phyloP scores from a whole-genome alignment of 106 monocot genomes.

The Iris macrosiphon region DNA sequence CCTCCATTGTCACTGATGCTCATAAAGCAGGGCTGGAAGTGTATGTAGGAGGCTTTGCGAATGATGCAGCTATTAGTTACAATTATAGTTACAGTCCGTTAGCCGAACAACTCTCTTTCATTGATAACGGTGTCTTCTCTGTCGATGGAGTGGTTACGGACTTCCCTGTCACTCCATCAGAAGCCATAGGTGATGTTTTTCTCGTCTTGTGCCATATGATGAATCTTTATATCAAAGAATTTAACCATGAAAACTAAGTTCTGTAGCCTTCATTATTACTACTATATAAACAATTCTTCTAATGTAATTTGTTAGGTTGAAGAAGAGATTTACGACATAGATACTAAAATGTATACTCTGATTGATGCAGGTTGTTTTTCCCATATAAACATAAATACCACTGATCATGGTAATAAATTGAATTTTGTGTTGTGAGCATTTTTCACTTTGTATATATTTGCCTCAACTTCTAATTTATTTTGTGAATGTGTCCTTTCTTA shows the following conservation, averaged over 20 bases:
- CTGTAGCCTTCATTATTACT: too few species aligned
- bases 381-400: slow-evolving; percentile 43
- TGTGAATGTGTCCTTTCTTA: background rate
- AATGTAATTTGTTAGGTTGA: too few species aligned
- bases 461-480: background rate
- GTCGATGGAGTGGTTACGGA: slow-evolving; percentile 87
- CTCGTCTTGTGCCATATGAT: slow-evolving; percentile 2
- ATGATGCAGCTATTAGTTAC: slow-evolving; percentile 57
- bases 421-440: too few species aligned
- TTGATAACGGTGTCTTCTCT: slow-evolving; percentile 69
- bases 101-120: slow-evolving; percentile 50
- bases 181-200: slow-evolving; percentile 60
- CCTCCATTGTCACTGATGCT: slow-evolving; percentile 63
- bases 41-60: slow-evolving; percentile 72
- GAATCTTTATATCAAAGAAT: too few species aligned
- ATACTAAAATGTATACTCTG: slow-evolving; percentile 3
- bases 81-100: slow-evolving; percentile 91
- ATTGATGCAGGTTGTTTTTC: slow-evolving; percentile 63
- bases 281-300: too few species aligned
- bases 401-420: slow-evolving; percentile 35
- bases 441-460: background rate
- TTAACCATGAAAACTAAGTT: too few species aligned
- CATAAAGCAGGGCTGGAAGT: slow-evolving; percentile 76
- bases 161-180: slow-evolving; percentile 70
- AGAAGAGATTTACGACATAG: too few species aligned